These are phyloP conservation scores for Rozella allomycis DNA, from an alignment of 371 early-diverging fungal species.

Conservation along the genomic window DNA sequence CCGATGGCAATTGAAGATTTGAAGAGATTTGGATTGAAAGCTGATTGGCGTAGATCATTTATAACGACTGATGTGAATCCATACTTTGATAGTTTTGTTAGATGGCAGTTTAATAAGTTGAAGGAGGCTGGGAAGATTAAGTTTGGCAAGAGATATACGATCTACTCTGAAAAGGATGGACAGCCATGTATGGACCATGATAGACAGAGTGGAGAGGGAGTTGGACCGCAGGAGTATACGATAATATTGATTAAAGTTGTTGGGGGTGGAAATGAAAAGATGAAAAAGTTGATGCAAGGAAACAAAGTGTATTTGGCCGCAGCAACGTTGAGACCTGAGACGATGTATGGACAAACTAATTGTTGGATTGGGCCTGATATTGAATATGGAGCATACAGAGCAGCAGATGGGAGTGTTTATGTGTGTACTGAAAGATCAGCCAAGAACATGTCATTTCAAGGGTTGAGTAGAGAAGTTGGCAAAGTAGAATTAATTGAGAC, in stretches of 20 bases:
- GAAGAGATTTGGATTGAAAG: constrained; percentile 64
- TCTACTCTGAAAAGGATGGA: constrained; percentile 88
- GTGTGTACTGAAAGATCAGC: constrained; percentile 81
- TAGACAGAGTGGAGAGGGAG: constrained; percentile 89
- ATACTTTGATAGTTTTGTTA: constrained; percentile 96
- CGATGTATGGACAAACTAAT: constrained; percentile 97
- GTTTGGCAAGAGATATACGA: constrained; percentile 96
- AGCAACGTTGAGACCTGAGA: constrained; percentile 91
- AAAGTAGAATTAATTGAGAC: constrained; percentile 42
- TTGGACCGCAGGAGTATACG: constrained; percentile 90
- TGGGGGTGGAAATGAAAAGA: constrained; percentile 14
- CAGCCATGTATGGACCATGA: constrained; percentile 99
- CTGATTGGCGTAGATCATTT: constrained; percentile 97
- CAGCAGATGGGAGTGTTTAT: constrained; percentile 53
- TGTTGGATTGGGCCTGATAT: constrained; percentile 84
- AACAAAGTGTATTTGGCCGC: constrained; percentile 68
- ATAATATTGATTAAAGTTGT: constrained; percentile 69
- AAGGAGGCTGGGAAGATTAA: constrained; percentile 52
- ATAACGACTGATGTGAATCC: constrained; percentile 98
- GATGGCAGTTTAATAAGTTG: constrained; percentile 97
- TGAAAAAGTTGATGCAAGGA: constrained; percentile 19
- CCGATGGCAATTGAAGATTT: constrained; percentile 65
- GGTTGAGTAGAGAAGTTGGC: constrained; percentile 25
- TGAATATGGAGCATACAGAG: constrained; percentile 64
- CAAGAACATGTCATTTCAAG: constrained; percentile 89